These are phyloP conservation scores for Scytalidium sp. DNA, from an alignment of 2,329 filamentous ascomycete genomes.

Conservation along the genomic window DNA sequence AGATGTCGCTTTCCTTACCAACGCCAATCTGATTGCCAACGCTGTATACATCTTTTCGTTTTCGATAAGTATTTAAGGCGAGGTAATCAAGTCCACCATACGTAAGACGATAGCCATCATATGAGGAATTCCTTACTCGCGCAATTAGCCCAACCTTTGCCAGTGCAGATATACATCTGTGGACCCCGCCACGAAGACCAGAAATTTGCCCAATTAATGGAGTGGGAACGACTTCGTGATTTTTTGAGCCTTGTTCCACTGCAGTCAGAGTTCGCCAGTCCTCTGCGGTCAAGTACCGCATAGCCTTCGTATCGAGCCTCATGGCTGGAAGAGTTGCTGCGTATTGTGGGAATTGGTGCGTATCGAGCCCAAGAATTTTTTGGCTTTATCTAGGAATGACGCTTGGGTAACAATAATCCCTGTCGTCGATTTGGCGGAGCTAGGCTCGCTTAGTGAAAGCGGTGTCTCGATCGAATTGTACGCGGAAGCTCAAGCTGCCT, in stretches of 20 bases:
- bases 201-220: constrained; percentile 81
- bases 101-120: constrained; percentile 94
- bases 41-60: constrained; percentile 78
- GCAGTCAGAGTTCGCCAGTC: constrained; percentile 95
- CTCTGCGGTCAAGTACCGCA: constrained; percentile 87
- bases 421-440: constrained; percentile 8
- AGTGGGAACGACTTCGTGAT: constrained; percentile 95
- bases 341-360: constrained; percentile 7
- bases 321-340: constrained; percentile 46
- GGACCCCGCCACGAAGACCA: constrained; percentile 78
- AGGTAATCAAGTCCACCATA: constrained; percentile 98
- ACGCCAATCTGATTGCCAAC: constrained; percentile 94
- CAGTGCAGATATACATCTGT: constrained; percentile 82
- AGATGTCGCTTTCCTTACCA: constrained; percentile 96
- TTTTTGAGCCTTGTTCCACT: constrained; percentile 90
- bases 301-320: constrained; percentile 91
- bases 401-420: constrained; percentile 8
- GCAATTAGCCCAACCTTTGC: constrained; percentile 92
- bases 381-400: constrained; percentile 3
- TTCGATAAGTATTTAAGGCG: constrained; percentile 86
- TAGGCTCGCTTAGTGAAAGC: constrained; percentile 17
- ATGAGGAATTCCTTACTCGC: constrained; percentile 91
- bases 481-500: constrained; percentile 28
- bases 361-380: constrained; percentile 5
- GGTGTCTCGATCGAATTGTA: constrained; percentile 17